Evolutionary conservation across 129 eudicot species (phyloP).

Genomic region (Lactuca saligna): DNA sequence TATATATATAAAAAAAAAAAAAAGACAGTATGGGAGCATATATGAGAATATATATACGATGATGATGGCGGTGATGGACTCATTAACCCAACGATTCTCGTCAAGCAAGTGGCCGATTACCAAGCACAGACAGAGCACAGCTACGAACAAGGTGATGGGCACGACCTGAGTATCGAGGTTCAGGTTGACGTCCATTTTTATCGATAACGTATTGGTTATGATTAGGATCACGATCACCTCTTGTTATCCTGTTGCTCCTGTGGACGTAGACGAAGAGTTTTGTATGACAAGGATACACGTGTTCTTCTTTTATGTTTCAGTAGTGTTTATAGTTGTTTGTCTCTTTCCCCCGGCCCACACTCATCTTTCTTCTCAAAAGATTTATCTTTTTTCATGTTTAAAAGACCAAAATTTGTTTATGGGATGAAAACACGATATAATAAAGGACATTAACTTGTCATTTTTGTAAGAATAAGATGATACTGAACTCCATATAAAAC

Average conservation of each 20-base stretch:
- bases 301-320: not conserved
- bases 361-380: no score
- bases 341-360: no score
- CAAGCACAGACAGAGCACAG: constrained; percentile 64
- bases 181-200: constrained; percentile 8
- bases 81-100: constrained; percentile 76
- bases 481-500: no score
- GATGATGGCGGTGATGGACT: constrained; percentile 73
- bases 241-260: not conserved
- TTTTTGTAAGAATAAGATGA: no score
- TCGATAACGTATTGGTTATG: not conserved
- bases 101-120: constrained; percentile 76
- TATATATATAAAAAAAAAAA: not conserved
- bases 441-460: no score
- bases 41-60: constrained; percentile 35
- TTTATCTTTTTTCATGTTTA: no score
- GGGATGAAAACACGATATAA: no score
- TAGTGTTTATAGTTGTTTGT: not conserved
- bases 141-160: constrained; percentile 67
- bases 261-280: constrained; percentile 13
- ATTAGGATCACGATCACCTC: not conserved
- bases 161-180: constrained; percentile 40
- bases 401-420: no score
- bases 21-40: not conserved
- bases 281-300: constrained; percentile 49